Percentiles rank a stretch among this genome's conserved stretches.
Evolutionary conservation across 208 protist species (phyloP).

Genomic region (Trypanosoma grayi): DNA sequence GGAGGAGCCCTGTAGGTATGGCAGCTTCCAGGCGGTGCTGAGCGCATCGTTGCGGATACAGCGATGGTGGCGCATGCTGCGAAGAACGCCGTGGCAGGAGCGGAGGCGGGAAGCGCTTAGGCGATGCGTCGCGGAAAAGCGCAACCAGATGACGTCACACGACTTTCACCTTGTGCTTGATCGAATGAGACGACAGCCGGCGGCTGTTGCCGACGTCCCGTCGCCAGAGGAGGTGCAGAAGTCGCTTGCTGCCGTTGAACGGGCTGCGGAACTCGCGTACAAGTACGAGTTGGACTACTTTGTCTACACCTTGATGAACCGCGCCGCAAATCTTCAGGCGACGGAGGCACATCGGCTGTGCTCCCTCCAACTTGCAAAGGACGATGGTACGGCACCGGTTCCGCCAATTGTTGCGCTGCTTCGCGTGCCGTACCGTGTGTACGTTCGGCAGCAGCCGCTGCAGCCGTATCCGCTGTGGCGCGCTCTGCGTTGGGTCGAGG

Average conservation of each 20-base stretch:
- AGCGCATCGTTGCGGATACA: constrained; percentile 48
- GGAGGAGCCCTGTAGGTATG: constrained; percentile 16
- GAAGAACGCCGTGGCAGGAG: neutral
- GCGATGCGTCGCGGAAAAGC: neutral
- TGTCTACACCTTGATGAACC: constrained; percentile 25
- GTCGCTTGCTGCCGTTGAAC: constrained; percentile 11
- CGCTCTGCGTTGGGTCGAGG: constrained; percentile 19
- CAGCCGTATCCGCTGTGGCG: constrained; percentile 22
- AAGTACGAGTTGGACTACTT: constrained; percentile 25
- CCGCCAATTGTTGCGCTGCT: neutral
- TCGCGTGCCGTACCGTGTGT: constrained; percentile 23
- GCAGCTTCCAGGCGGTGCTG: constrained; percentile 39
- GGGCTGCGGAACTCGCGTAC: constrained; percentile 16
- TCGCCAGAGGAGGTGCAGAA: constrained; percentile 5
- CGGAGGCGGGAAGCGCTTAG: constrained; percentile 9
- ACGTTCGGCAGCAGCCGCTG: constrained; percentile 15
- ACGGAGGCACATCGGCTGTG: constrained; percentile 3
- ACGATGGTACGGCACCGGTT: constrained; percentile 6
- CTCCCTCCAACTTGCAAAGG: neutral
- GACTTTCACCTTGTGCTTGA: constrained; percentile 11
- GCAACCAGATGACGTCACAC: constrained; percentile 15
- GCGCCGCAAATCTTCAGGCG: constrained; percentile 12
- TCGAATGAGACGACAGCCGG: constrained; percentile 5
- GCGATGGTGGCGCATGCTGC: constrained; percentile 70
- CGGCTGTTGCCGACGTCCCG: too few species aligned